phyloP scores from a whole-genome alignment of 2,329 filamentous ascomycete genomes.

The Trichophyton verrucosum region DNA sequence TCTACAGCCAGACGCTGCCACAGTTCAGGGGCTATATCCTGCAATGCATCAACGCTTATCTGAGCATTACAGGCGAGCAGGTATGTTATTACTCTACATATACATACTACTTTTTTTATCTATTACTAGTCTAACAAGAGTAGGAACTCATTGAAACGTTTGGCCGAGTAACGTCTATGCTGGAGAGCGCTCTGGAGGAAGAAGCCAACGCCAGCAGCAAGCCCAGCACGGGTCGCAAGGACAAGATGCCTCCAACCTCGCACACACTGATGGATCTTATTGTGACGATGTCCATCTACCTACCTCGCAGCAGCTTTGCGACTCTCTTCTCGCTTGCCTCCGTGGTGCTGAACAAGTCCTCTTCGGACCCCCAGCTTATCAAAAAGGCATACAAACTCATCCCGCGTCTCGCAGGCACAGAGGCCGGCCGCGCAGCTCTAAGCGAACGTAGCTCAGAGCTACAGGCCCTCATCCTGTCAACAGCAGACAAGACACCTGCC shows the following conservation, averaged over 20 bases:
- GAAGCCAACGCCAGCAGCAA: constrained; percentile 50
- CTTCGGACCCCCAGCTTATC: constrained; percentile 71
- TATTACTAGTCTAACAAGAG: constrained; percentile 10
- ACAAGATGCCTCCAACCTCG: constrained; percentile 76
- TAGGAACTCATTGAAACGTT: constrained; percentile 79
- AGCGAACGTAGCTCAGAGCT: constrained; percentile 63
- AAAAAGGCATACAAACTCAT: constrained; percentile 99
- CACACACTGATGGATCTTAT: constrained; percentile 95
- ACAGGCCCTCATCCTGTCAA: constrained; percentile 66
- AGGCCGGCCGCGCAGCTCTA: constrained; percentile 63
- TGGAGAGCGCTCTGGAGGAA: constrained; percentile 56
- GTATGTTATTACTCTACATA: constrained; percentile 22
- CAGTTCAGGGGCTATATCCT: constrained; percentile 84
- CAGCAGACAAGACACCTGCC: constrained; percentile 71
- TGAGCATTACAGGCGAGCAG: constrained; percentile 68
- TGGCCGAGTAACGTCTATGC: constrained; percentile 69
- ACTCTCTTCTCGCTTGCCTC: constrained; percentile 78
- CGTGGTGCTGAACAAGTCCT: constrained; percentile 59
- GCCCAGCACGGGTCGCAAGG: constrained; percentile 50
- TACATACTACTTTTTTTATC: constrained; percentile 9
- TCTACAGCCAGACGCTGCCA: constrained; percentile 91
- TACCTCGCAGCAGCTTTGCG: constrained; percentile 74
- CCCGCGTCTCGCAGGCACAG: constrained; percentile 72
- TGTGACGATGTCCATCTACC: constrained; percentile 88
- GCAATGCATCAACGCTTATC: constrained; percentile 85